A percentile compares a stretch with the other conserved stretches of the same genome.
Conservation (phyloP, 1,284 basidiomycete genomes). For the Coriolopsis trogii region DNA sequence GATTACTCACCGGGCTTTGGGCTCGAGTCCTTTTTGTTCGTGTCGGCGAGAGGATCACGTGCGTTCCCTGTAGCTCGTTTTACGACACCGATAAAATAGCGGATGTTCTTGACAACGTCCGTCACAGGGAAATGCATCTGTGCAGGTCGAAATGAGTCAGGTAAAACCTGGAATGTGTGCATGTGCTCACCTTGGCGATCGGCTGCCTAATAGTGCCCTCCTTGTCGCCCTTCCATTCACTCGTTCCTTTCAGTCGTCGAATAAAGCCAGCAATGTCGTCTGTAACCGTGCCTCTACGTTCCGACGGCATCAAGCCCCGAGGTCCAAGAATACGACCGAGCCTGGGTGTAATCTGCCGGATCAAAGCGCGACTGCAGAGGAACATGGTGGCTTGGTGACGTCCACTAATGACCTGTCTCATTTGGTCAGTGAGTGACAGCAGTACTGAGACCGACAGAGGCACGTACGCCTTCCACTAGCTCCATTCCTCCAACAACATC, state of each 20-base stretch:
- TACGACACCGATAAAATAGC: slow-evolving; percentile 79
- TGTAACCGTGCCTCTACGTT: slow-evolving; percentile 92
- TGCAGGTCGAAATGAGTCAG: background rate
- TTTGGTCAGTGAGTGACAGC: background rate
- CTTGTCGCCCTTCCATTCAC: slow-evolving; percentile 94
- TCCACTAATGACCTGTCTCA: slow-evolving; percentile 62
- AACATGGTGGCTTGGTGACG: slow-evolving; percentile 79
- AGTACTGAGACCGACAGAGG: background rate
- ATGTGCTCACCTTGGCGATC: slow-evolving; percentile 68
- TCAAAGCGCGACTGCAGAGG: slow-evolving; percentile 81
- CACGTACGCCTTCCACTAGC: slow-evolving; percentile 75
- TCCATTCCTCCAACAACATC: slow-evolving; percentile 87
- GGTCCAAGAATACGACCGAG: slow-evolving; percentile 92
- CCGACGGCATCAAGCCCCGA: slow-evolving; percentile 93
- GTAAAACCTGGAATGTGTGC: background rate
- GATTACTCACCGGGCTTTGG: slow-evolving; percentile 43
- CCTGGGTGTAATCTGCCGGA: slow-evolving; percentile 77
- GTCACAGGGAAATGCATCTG: slow-evolving; percentile 76
- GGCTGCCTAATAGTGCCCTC: slow-evolving; percentile 83
- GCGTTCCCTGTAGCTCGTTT: slow-evolving; percentile 74
- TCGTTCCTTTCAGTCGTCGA: slow-evolving; percentile 76
- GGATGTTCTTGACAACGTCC: slow-evolving; percentile 81
- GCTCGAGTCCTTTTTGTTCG: slow-evolving; percentile 35
- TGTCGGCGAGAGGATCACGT: slow-evolving; percentile 41
- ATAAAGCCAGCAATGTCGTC: slow-evolving; percentile 86